These are phyloP conservation scores for Leishmania guyanensis DNA, from an alignment of 208 protist species.

Conservation along the genomic window DNA sequence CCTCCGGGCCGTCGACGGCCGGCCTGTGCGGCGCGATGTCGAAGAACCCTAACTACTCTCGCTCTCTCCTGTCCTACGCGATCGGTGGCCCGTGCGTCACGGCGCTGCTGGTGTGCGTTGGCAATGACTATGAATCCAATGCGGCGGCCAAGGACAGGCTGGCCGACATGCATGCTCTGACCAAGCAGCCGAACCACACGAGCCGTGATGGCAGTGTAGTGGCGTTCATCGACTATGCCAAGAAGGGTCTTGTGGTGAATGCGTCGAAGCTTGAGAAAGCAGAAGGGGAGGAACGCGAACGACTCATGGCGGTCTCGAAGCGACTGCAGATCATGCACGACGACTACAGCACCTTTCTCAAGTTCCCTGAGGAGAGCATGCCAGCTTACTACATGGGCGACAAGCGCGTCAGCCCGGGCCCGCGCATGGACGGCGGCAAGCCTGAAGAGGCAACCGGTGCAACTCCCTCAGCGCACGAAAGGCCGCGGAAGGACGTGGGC, in stretches of 20 bases:
- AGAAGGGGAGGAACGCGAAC: constrained; percentile 20
- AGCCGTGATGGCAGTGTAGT: constrained; percentile 53
- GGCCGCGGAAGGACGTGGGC: not conserved
- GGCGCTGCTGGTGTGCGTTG: constrained; percentile 38
- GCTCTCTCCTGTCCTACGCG: constrained; percentile 56
- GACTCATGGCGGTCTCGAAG: constrained; percentile 19
- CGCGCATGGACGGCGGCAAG: constrained; percentile 19
- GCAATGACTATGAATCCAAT: constrained; percentile 26
- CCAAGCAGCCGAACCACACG: constrained; percentile 46
- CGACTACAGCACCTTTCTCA: constrained; percentile 33
- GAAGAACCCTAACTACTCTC: constrained; percentile 46
- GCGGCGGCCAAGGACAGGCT: constrained; percentile 28
- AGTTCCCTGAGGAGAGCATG: constrained; percentile 23
- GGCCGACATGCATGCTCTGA: constrained; percentile 31
- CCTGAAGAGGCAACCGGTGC: constrained; percentile 3
- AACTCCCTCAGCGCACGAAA: not conserved
- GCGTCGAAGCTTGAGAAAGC: constrained; percentile 28
- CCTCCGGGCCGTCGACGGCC: constrained; percentile 28
- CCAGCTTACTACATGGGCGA: constrained; percentile 33
- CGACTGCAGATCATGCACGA: constrained; percentile 35
- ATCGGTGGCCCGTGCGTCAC: constrained; percentile 55
- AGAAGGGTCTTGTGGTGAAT: constrained; percentile 33
- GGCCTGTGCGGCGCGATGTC: constrained; percentile 33
- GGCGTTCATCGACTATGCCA: constrained; percentile 49
- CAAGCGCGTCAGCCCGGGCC: constrained; percentile 25